Evolutionary conservation across 1,284 basidiomycete species (phyloP), one percentile per base, ranked within the genome.

Genomic region (Tilletia caries): DNA sequence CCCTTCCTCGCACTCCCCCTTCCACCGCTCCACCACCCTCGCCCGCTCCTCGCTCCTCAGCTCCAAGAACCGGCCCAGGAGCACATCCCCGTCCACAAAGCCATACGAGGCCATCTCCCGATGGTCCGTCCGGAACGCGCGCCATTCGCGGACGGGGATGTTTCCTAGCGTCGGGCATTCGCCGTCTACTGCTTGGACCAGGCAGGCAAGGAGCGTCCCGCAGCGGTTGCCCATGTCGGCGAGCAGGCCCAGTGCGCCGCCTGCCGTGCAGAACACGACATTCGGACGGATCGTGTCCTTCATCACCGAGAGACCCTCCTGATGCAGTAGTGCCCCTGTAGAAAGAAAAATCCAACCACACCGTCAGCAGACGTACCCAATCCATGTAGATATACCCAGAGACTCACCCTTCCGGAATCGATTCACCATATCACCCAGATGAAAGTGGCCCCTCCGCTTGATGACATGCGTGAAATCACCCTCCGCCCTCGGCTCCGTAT

Each of bases 351-450:
- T n/a, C n/a, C 3, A 15, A 67, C 23, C 13, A 68, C 73, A 1
- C 68, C 64, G 43, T 71, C 67, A 1, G 70, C 67, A 41, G 37
- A 41, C 37, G 37, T 41, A 41, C n/a, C n/a, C n/a, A n/a, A n/a
- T n/a, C n/a, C n/a, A 70, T 64, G 6, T 33, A 41, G 52, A 33
- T 15, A 29, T 18, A 3, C 13, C 20, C 32, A 54, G 5, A 37
- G 34, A 73, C 73, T 70, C 46, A 67, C 72, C 72, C 27, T 73
- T 46, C 18, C 58, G 62, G 52, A 82, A 74, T 48, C 69, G 73
- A 73, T 82, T 81, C 62, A 82, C 71, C 75, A 81, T 73, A 66
- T 82, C 81, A 29, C 80, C 81, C 54, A 79, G 79, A 68, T 82
- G 81, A 71, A 73, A 82, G 8, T 72, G 75, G 4, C 73, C 78